Evolutionary conservation across 2,329 filamentous ascomycete species (phyloP).

Genomic region (Fusarium scirpi): DNA sequence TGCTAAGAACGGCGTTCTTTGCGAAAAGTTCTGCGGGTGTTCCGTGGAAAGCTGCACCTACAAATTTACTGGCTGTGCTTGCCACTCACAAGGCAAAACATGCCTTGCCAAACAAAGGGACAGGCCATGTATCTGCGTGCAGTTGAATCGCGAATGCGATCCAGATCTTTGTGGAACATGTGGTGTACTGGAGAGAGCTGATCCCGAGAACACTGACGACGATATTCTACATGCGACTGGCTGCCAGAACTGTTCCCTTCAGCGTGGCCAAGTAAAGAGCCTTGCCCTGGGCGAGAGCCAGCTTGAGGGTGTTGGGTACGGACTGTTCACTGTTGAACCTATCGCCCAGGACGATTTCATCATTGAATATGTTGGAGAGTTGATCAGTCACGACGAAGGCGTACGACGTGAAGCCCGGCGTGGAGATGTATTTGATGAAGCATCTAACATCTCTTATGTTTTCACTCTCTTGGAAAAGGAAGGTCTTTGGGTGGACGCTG

Average conservation of each 20-base stretch:
- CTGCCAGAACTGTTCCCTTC: constrained; percentile 79
- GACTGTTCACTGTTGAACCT: constrained; percentile 77
- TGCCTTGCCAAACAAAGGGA: constrained; percentile 69
- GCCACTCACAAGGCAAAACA: constrained; percentile 69
- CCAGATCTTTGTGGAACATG: constrained; percentile 79
- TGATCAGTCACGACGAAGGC: constrained; percentile 77
- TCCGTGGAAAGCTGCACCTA: constrained; percentile 68
- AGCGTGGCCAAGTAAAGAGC: constrained; percentile 73
- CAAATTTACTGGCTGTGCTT: constrained; percentile 76
- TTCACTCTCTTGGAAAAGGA: constrained; percentile 71
- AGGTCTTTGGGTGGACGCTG: constrained; percentile 78
- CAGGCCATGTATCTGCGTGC: constrained; percentile 75
- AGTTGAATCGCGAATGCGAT: constrained; percentile 83
- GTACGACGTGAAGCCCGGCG: constrained; percentile 73
- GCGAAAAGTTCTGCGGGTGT: constrained; percentile 79
- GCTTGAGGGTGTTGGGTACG: constrained; percentile 77
- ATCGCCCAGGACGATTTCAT: constrained; percentile 78
- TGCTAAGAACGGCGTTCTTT: constrained; percentile 70
- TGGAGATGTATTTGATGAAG: constrained; percentile 70
- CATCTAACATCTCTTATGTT: constrained; percentile 72
- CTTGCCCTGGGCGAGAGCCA: constrained; percentile 78
- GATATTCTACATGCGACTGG: constrained; percentile 66
- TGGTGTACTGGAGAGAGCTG: constrained; percentile 75
- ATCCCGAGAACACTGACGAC: constrained; percentile 74
- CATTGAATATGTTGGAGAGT: constrained; percentile 84